Conservation (phyloP, 441 rosid species). For the Flueggea neowawraea region DNA sequence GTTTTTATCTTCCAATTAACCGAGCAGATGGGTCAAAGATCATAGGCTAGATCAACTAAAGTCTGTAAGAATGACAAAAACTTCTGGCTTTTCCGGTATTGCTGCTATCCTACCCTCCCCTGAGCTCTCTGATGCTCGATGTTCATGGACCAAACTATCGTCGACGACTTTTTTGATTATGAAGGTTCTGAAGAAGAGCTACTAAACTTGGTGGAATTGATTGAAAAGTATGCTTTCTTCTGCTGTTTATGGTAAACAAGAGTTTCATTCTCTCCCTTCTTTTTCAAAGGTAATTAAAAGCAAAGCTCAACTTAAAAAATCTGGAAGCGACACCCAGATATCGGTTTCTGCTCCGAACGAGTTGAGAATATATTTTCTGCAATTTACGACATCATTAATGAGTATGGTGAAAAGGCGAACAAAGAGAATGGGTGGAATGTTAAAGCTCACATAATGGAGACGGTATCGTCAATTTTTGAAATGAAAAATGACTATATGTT, state of each 20-base stretch:
- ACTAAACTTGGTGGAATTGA: conserved; percentile 7
- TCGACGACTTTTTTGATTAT: conserved; percentile 14
- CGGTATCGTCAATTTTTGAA: no score
- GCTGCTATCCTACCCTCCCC: conserved; percentile 10
- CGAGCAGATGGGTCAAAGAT: conserved; percentile 16
- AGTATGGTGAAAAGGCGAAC: conserved; percentile 1
- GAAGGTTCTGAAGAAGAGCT: conserved; percentile 15
- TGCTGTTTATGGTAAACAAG: background rate
- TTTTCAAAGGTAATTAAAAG: no score
- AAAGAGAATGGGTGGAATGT: conserved; percentile 2
- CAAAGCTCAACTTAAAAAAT: background rate
- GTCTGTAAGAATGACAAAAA: conserved; percentile 10
- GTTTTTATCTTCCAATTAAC: no score
- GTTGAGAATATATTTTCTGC: conserved; percentile 17
- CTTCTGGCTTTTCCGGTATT: conserved; percentile 10
- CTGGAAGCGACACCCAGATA: no score
- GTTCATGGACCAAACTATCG: conserved; percentile 7
- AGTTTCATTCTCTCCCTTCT: background rate
- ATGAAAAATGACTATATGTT: no score
- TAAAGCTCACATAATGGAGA: background rate
- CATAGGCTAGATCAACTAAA: conserved; percentile 11
- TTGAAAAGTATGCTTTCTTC: conserved; percentile 3
- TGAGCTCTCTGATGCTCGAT: conserved; percentile 13
- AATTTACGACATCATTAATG: background rate
- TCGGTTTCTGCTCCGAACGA: conserved; percentile 10